Evolutionary conservation across 2,329 filamentous ascomycete genomes (phyloP).

Genomic region (Scortechinia acanthostroma): DNA sequence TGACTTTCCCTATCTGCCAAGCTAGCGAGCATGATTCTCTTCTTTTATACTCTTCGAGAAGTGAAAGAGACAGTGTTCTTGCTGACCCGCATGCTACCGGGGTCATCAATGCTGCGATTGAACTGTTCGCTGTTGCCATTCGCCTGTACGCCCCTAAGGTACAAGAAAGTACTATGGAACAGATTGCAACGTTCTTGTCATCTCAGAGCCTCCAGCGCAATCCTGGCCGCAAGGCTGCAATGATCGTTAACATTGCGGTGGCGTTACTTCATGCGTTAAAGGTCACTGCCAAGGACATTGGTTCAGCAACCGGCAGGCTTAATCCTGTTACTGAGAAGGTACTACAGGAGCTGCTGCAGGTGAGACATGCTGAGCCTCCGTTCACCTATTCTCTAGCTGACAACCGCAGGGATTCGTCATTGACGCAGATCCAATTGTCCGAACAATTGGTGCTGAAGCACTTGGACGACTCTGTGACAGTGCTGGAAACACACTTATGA

Average conservation of each 20-base stretch:
- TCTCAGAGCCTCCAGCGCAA: constrained; percentile 76
- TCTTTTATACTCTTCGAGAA: constrained; percentile 62
- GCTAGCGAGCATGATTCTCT: constrained; percentile 87
- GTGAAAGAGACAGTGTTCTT: constrained; percentile 31
- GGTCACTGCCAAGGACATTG: constrained; percentile 75
- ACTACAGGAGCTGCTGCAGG: constrained; percentile 68
- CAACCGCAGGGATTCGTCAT: constrained; percentile 64
- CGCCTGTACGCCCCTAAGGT: constrained; percentile 84
- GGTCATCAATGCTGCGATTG: constrained; percentile 88
- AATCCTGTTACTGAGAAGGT: constrained; percentile 73
- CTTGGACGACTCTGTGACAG: constrained; percentile 77
- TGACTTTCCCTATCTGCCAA: constrained; percentile 69
- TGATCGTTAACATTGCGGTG: constrained; percentile 81
- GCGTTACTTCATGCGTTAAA: constrained; percentile 76
- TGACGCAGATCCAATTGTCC: constrained; percentile 77
- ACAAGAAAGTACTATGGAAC: constrained; percentile 91
- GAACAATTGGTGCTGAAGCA: constrained; percentile 77
- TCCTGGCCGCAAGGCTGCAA: constrained; percentile 79
- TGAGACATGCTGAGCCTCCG: no score
- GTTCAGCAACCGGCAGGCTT: constrained; percentile 66
- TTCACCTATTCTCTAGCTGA: no score
- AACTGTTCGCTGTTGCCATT: constrained; percentile 84
- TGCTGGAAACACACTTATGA: constrained; percentile 83
- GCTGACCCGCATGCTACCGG: constrained; percentile 84
- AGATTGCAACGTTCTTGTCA: constrained; percentile 82